These are phyloP conservation scores for Hanseniaspora mollemarum DNA, from an alignment of 805 yeast species.

Conservation along the genomic window DNA sequence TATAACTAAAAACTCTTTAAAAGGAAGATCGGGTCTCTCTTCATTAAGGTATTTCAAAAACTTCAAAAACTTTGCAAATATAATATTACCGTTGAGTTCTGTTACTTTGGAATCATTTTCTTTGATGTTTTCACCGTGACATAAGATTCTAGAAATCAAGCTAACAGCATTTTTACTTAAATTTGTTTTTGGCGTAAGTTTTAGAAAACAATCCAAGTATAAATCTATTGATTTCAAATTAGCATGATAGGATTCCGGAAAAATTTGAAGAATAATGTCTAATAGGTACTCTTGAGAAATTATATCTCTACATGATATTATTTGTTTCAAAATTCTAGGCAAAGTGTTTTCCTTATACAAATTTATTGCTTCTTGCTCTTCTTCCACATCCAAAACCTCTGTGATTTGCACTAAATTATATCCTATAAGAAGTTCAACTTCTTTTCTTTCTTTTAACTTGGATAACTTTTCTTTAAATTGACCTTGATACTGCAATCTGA, in stretches of 20 bases:
- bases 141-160: conserved; percentile 53
- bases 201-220: conserved; percentile 52
- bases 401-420: conserved; percentile 81
- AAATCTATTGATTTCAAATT: conserved; percentile 74
- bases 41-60: conserved; percentile 48
- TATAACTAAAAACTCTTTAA: conserved; percentile 53
- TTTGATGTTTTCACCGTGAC: conserved; percentile 9
- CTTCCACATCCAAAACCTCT: conserved; percentile 62
- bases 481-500: conserved; percentile 89
- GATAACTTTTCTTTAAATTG: conserved; percentile 69
- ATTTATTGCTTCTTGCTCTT: conserved; percentile 28
- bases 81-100: conserved; percentile 22
- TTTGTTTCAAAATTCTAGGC: conserved; percentile 77
- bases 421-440: conserved; percentile 83
- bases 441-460: conserved; percentile 70
- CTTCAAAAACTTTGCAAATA: conserved; percentile 57
- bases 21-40: conserved; percentile 51
- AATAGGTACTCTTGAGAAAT: conserved; percentile 85
- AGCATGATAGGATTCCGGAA: conserved; percentile 48
- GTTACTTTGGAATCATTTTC: conserved; percentile 5
- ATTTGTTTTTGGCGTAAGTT: conserved; percentile 59
- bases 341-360: conserved; percentile 43
- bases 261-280: conserved; percentile 86
- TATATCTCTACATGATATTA: conserved; percentile 81
- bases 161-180: conserved; percentile 55